Percentiles rank a stretch among this genome's conserved stretches.
These are phyloP conservation scores for Teratosphaeria destructans DNA, from an alignment of 2,329 filamentous ascomycete genomes.

Conservation along the genomic window DNA sequence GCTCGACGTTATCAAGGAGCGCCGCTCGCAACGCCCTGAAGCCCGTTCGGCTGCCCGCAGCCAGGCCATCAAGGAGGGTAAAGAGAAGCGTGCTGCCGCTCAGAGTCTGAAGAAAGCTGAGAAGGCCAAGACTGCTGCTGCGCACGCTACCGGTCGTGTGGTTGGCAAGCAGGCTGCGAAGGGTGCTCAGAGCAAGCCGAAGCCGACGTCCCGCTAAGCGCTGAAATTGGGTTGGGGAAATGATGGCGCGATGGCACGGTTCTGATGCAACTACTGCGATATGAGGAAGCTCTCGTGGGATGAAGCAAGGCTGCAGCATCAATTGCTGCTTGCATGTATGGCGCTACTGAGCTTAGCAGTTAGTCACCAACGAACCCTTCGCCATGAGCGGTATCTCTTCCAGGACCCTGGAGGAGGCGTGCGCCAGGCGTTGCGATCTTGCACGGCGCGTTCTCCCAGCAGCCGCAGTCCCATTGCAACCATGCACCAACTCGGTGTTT, in stretches of 20 bases:
- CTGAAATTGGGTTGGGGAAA: background rate
- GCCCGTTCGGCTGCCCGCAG: conserved; percentile 83
- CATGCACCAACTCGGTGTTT: too few relatives aligned
- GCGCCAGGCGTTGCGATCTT: background rate
- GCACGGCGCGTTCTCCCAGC: too few relatives aligned
- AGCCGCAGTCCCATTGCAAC: too few relatives aligned
- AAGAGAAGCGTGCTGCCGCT: conserved; percentile 90
- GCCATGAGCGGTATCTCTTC: background rate
- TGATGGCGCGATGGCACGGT: background rate
- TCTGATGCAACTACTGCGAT: background rate
- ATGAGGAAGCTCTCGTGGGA: background rate
- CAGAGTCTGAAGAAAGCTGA: conserved; percentile 95
- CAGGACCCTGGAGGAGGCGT: background rate
- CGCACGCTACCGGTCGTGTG: conserved; percentile 63
- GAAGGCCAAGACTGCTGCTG: conserved; percentile 76
- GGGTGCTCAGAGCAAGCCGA: conserved; percentile 76
- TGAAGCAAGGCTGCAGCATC: background rate
- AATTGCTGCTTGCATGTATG: background rate
- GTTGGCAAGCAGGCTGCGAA: conserved; percentile 92
- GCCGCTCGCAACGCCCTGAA: conserved; percentile 87
- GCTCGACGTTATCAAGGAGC: conserved; percentile 99
- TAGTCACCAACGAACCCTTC: conserved; percentile 1
- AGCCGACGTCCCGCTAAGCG: conserved; percentile 72
- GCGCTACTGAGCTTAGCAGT: conserved; percentile 1
- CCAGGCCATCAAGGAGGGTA: conserved; percentile 89